Conservation (phyloP, 768 basidiomycete genomes). For the Coprinopsis cinerea region DNA sequence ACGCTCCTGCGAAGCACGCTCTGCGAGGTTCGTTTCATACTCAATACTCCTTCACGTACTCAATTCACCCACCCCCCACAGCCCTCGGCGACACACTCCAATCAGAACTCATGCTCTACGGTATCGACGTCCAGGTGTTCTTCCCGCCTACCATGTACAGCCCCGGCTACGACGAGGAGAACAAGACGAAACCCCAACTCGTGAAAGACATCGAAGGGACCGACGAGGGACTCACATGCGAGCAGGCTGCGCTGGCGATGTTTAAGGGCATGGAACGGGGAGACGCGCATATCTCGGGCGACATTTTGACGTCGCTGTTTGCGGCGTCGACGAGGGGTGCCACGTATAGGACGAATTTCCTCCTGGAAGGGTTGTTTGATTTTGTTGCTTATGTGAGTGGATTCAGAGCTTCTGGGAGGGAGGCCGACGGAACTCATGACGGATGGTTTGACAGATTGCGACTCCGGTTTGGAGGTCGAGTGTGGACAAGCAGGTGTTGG, state of each 20-base stretch:
- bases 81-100: constrained; percentile 81
- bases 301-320: constrained; percentile 64
- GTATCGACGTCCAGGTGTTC: constrained; percentile 72
- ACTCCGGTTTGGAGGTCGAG: constrained; percentile 46
- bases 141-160: constrained; percentile 79
- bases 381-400: constrained; percentile 39
- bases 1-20: constrained; percentile 83
- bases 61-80: constrained; percentile 21
- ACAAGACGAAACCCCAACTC: constrained; percentile 70
- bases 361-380: constrained; percentile 52
- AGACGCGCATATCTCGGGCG: constrained; percentile 69
- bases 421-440: too few species aligned
- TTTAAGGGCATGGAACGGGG: constrained; percentile 60
- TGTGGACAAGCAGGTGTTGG: constrained; percentile 42
- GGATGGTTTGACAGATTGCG: constrained; percentile 35
- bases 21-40: constrained; percentile 51
- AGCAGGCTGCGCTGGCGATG: constrained; percentile 53
- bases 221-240: constrained; percentile 60
- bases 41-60: not conserved
- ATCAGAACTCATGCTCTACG: constrained; percentile 73
- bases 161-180: constrained; percentile 72
- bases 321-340: constrained; percentile 61
- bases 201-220: constrained; percentile 67
- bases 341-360: constrained; percentile 50
- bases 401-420: not conserved